phyloP scores from a whole-genome alignment of 495 filamentous ascomycete species.

The Hypoxylon fuscum region DNA sequence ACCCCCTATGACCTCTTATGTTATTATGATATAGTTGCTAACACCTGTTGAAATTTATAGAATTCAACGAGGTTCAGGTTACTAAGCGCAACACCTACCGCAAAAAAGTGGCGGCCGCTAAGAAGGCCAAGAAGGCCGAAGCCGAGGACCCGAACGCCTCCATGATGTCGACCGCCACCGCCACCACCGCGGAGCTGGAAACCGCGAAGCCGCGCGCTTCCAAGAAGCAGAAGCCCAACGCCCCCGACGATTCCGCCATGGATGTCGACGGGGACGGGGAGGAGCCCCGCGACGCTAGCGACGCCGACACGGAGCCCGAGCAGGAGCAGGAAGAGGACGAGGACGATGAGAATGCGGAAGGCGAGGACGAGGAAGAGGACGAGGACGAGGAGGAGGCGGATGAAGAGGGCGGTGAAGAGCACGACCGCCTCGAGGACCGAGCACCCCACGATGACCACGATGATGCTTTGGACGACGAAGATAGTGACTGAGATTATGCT shows the following conservation, averaged over 20 bases:
- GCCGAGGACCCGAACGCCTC: slow-evolving; percentile 43
- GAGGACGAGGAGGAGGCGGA: slow-evolving; percentile 57
- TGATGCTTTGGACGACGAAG: slow-evolving; percentile 71
- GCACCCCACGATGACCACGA: slow-evolving; percentile 63
- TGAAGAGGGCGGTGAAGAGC: slow-evolving; percentile 52
- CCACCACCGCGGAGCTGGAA: slow-evolving; percentile 21
- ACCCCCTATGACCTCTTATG: background rate
- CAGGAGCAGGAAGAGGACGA: slow-evolving; percentile 63
- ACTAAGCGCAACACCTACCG: slow-evolving; percentile 62
- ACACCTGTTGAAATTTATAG: slow-evolving; percentile 37
- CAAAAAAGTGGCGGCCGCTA: slow-evolving; percentile 57
- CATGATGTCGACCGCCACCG: slow-evolving; percentile 40
- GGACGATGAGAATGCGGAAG: slow-evolving; percentile 63
- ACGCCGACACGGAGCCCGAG: slow-evolving; percentile 63
- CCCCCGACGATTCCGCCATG: slow-evolving; percentile 43
- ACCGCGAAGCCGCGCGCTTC: slow-evolving; percentile 35
- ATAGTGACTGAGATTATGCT: slow-evolving; percentile 55
- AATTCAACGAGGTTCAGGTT: slow-evolving; percentile 62
- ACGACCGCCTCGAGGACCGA: slow-evolving; percentile 54
- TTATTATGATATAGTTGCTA: slow-evolving; percentile 7
- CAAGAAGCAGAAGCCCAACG: slow-evolving; percentile 53
- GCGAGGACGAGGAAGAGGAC: slow-evolving; percentile 56
- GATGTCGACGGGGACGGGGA: slow-evolving; percentile 51
- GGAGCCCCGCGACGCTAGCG: slow-evolving; percentile 52
- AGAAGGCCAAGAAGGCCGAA: slow-evolving; percentile 41